phyloP scores from a whole-genome alignment of 2,329 filamentous ascomycete species.

The Orbilia ellipsospora region DNA sequence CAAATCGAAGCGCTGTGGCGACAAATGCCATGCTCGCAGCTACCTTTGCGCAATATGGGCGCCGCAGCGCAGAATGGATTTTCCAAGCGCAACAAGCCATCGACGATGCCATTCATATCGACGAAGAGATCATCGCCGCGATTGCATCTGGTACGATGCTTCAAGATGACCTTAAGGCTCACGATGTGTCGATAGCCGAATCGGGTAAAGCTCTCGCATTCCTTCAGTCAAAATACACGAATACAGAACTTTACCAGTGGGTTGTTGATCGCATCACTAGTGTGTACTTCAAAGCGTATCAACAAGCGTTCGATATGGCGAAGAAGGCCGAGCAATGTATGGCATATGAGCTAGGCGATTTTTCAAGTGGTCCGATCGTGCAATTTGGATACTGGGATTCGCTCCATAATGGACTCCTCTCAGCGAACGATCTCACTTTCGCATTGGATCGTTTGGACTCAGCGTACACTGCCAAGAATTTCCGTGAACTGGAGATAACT shows the following conservation, averaged over 20 bases:
- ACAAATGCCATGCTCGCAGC: too few relatives aligned
- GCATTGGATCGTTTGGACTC: slow-evolving; percentile 58
- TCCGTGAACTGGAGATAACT: slow-evolving; percentile 60
- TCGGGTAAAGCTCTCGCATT: slow-evolving; percentile 47
- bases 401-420: slow-evolving; percentile 62
- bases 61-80: slow-evolving; percentile 58
- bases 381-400: slow-evolving; percentile 57
- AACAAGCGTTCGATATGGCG: slow-evolving; percentile 58
- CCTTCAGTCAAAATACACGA: slow-evolving; percentile 60
- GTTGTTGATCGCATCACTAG: slow-evolving; percentile 27
- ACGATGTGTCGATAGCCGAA: slow-evolving; percentile 56
- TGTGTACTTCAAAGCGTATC: background rate
- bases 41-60: background rate
- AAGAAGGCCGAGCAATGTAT: slow-evolving; percentile 56
- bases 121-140: slow-evolving; percentile 59
- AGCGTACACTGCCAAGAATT: slow-evolving; percentile 55
- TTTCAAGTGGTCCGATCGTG: background rate
- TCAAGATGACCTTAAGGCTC: slow-evolving; percentile 58
- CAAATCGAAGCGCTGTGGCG: too few relatives aligned
- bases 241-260: slow-evolving; percentile 60
- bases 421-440: slow-evolving; percentile 58
- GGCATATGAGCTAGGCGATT: slow-evolving; percentile 57
- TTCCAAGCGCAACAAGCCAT: slow-evolving; percentile 59
- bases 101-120: slow-evolving; percentile 59
- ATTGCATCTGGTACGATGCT: slow-evolving; percentile 43